Evolutionary conservation across 306 rosid species (phyloP), one percentile per base, ranked within the genome.

Genomic region (Malus sieversii): DNA sequence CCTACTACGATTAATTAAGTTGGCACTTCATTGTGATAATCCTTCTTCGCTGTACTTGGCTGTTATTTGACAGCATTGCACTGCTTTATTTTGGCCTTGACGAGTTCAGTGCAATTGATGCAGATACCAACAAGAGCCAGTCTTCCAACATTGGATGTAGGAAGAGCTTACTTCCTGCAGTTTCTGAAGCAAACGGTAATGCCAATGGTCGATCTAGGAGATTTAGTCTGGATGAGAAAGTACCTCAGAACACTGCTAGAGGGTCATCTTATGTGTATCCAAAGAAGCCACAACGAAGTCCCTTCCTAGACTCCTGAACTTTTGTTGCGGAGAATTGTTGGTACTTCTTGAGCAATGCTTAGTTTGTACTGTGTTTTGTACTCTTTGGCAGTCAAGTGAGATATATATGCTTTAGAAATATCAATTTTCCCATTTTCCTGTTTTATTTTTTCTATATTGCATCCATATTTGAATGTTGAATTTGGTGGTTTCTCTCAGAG

Each of bases 61-160:
- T 75, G 60, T 14, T 62, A 25, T 63, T 74, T 3, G 8, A 44
- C 32, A 46, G 62, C 33, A 64, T n/a, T 75, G 35, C 14, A 7
- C 40, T 35, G 65, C 38, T 65, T 44, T 2, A 32, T 73, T 72
- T 64, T 62, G 40, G 68, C 29, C 58, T 35, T 25, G 40, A 30
- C 38, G 42, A 18, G 63, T 46, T 52, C 46, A 23, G 79, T 84
- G 52, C 77, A 25, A 52, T 77, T 71, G 68, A 78, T 82, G 80
- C 86, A 96, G 99, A 84, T 92, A 81, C 99, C 99, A 78, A 84
- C 96, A 69, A 96, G 99, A 88, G 90, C 99, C 61, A 96, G 84
- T 96, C 99, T 81, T 97, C 99, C 67, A 96, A 96, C 83, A 96
- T 96, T 51, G 99, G 99, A 63, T 92, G 96, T 7, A 92, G 60